Conservation (phyloP, 768 basidiomycete species). For the Termitomyces sp. region DNA sequence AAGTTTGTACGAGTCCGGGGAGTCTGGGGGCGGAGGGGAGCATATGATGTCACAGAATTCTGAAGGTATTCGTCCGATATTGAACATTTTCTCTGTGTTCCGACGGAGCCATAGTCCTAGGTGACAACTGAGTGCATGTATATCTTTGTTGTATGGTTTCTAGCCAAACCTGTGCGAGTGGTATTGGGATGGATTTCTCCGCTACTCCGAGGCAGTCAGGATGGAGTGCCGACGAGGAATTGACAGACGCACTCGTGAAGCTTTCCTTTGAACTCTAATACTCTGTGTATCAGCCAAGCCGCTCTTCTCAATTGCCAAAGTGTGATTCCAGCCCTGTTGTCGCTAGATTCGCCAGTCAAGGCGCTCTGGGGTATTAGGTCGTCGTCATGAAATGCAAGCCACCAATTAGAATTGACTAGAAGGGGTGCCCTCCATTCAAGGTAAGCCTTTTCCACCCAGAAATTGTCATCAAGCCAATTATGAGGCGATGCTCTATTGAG, state of each 20-base stretch:
- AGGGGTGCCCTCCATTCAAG: slow-evolving; percentile 85
- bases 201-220: slow-evolving; percentile 31
- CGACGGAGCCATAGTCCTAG: slow-evolving; percentile 66
- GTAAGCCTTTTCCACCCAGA: slow-evolving; percentile 88
- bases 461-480: slow-evolving; percentile 94
- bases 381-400: slow-evolving; percentile 85
- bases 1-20: slow-evolving; percentile 53
- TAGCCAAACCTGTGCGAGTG: slow-evolving; percentile 57
- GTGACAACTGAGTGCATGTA: background rate
- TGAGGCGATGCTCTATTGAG: slow-evolving; percentile 79
- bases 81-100: slow-evolving; percentile 63
- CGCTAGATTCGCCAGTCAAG: slow-evolving; percentile 31
- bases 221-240: background rate
- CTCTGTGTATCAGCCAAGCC: slow-evolving; percentile 73
- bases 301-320: slow-evolving; percentile 86
- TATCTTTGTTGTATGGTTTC: background rate
- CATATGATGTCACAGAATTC: slow-evolving; percentile 62
- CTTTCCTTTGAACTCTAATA: slow-evolving; percentile 68
- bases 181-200: slow-evolving; percentile 69
- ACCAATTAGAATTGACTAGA: slow-evolving; percentile 93
- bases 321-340: slow-evolving; percentile 46
- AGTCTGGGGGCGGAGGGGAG: slow-evolving; percentile 36
- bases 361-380: slow-evolving; percentile 47
- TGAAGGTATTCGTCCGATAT: slow-evolving; percentile 72
- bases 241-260: slow-evolving; percentile 46